Conservation (phyloP, 2,329 filamentous ascomycete genomes). For the Pseudodiploospora longispora region DNA sequence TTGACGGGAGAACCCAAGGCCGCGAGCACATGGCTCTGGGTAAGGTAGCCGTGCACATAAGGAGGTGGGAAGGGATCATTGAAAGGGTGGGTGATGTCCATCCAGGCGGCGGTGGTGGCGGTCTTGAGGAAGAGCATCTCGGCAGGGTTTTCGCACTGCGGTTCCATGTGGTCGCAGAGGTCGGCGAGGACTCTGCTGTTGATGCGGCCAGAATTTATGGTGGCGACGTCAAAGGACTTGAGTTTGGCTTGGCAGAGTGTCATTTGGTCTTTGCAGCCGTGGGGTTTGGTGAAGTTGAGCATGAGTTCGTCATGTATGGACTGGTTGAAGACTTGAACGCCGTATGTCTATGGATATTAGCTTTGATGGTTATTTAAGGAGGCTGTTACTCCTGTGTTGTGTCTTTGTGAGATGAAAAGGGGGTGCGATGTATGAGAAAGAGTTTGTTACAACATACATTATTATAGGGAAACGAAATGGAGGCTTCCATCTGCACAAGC, state of each 20-base stretch:
- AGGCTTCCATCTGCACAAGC: constrained; percentile 49
- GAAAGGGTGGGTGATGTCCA: constrained; percentile 51
- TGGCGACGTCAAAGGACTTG: constrained; percentile 43
- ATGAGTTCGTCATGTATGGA: constrained; percentile 24
- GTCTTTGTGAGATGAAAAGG: neutral
- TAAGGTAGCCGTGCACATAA: constrained; percentile 56
- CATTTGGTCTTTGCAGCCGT: constrained; percentile 48
- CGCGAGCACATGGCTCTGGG: constrained; percentile 44
- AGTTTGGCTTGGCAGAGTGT: constrained; percentile 40
- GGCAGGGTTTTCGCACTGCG: constrained; percentile 43
- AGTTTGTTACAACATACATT: constrained; percentile 36
- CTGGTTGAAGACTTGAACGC: constrained; percentile 47
- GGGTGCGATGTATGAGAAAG: neutral
- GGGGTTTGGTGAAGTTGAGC: constrained; percentile 21
- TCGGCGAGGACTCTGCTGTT: constrained; percentile 14
- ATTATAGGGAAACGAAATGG: constrained; percentile 49
- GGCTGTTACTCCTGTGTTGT: too few species aligned
- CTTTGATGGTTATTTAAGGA: neutral
- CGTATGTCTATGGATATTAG: constrained; percentile 36
- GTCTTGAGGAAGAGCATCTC: constrained; percentile 43
- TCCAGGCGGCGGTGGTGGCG: constrained; percentile 43
- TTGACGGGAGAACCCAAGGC: constrained; percentile 56
- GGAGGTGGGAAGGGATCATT: constrained; percentile 54
- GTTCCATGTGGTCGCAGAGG: constrained; percentile 38
- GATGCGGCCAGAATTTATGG: constrained; percentile 24